These are phyloP conservation scores for Microdochium paspali DNA, from an alignment of 2,329 filamentous ascomycete genomes.

Conservation along the genomic window DNA sequence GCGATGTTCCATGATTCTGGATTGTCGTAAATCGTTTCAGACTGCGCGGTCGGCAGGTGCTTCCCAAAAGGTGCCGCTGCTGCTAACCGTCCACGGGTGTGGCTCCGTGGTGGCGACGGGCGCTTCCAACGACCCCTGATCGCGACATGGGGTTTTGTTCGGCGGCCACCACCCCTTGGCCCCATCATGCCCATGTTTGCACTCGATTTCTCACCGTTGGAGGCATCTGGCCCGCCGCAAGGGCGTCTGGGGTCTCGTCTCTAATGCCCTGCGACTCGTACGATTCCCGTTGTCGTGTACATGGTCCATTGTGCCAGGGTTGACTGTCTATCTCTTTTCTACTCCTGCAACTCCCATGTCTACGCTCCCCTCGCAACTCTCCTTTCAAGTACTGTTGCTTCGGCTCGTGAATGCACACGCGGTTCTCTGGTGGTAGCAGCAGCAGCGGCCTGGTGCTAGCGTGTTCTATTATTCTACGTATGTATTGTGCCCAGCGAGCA, in stretches of 20 bases:
- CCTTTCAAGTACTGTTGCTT: neutral
- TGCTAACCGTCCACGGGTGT: too few species aligned
- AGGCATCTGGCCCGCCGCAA: neutral
- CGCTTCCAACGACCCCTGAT: neutral
- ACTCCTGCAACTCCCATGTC: neutral
- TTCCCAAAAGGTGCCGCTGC: neutral
- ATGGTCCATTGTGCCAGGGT: neutral
- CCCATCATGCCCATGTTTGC: too few species aligned
- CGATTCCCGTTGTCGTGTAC: neutral
- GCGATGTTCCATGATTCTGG: neutral
- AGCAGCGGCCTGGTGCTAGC: neutral
- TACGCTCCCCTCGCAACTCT: neutral
- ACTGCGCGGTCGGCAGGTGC: neutral
- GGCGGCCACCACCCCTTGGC: neutral
- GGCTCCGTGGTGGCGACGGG: neutral
- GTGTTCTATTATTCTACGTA: neutral
- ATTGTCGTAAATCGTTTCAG: neutral
- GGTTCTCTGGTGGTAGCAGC: neutral
- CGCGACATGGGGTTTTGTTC: neutral
- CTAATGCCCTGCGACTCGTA: neutral
- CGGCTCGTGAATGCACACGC: neutral
- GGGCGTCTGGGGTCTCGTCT: neutral
- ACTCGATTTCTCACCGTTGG: too few species aligned
- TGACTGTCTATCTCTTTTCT: neutral
- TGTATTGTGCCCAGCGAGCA: neutral